A percentile compares a stretch with the other conserved stretches of the same genome.
These are phyloP conservation scores for Euphorbia schlechtendalii DNA, from an alignment of 441 rosid genomes.

Conservation along the genomic window DNA sequence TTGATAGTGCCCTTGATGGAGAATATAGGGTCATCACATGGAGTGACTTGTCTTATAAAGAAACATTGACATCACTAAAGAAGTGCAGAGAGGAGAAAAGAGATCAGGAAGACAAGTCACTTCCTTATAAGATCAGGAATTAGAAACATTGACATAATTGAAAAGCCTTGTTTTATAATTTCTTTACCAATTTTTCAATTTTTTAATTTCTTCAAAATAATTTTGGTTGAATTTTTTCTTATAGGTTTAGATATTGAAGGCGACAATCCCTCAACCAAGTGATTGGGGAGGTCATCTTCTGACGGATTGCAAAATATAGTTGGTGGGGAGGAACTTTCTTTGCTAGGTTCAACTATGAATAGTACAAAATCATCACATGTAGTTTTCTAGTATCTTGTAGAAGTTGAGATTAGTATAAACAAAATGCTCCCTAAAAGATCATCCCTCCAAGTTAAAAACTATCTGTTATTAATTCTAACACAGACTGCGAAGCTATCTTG, in stretches of 20 bases:
- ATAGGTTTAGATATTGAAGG: slow-evolving; percentile 95
- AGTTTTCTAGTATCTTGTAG: slow-evolving; percentile 11
- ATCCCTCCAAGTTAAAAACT: no score
- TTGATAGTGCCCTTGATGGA: no score
- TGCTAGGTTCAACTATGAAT: slow-evolving; percentile 73
- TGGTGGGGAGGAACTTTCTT: slow-evolving; percentile 87
- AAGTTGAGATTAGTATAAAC: slow-evolving; percentile 4
- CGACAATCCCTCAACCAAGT: slow-evolving; percentile 66
- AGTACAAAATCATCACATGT: slow-evolving; percentile 88
- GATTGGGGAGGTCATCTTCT: slow-evolving; percentile 70
- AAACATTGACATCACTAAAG: no score
- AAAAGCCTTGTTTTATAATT: neutral
- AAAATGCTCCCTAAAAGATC: neutral
- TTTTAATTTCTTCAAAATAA: neutral
- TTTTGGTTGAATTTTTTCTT: slow-evolving; percentile 15
- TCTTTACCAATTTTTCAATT: neutral
- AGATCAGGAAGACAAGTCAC: no score
- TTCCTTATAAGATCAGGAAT: no score
- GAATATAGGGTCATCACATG: no score
- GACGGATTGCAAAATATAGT: slow-evolving; percentile 88
- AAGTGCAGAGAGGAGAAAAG: no score
- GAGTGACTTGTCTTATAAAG: no score
- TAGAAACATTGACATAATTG: no score
- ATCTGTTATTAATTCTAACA: no score
- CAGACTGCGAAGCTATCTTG: neutral